Evolutionary conservation across 2,329 filamentous ascomycete species (phyloP), one percentile per base, ranked within the genome.

Genomic region (Chaetomiaceae sp.): DNA sequence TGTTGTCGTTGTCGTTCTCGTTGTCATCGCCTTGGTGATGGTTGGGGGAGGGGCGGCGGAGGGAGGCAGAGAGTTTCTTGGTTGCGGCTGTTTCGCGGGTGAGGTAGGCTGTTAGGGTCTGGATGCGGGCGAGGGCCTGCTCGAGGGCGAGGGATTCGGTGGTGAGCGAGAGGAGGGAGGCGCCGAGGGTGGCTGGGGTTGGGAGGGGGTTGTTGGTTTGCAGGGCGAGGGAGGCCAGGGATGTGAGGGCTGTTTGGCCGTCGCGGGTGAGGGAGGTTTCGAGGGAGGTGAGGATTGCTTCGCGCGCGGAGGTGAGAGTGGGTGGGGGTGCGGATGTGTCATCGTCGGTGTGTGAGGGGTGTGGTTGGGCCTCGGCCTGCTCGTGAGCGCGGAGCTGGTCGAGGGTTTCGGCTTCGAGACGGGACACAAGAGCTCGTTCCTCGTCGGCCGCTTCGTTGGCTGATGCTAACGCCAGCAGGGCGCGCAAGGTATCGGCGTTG

Each of bases 361-460:
- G 14, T 19, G 25, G 13, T 30, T 33, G 30, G 30, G 30, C 16
- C 27, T 57, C 56, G 13, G 55, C 58, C 16, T 61, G 61, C 42
- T 70, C 69, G 16, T 73, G 68, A 44, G 72, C 66, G 9, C 50
- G 48, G 9, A 85, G 63, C 50, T 82, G 76, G 13, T 73, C 68
- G 4, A 89, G 68, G 2, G 83, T 79, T 25, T 76, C 72, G 31
- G 76, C 72, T 58, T 89, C 83, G 14, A 85, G 70, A 17, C 73
- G 71, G 23, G 77, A 72, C 9, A 87, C 62, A 1, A 85, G 67
- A 3, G 73, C 71, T 14, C 76, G 74, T 59, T 87, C 83, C 60
- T 91, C 87, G 57, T 91, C 86, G 5, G 86, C 87, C 12, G 79
- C 71, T 63, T 96, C 90, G 65, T 93, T 95, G 37, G 83, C 74